phyloP scores from a whole-genome alignment of 2,329 filamentous ascomycete species.

The Epichloe glyceriae region DNA sequence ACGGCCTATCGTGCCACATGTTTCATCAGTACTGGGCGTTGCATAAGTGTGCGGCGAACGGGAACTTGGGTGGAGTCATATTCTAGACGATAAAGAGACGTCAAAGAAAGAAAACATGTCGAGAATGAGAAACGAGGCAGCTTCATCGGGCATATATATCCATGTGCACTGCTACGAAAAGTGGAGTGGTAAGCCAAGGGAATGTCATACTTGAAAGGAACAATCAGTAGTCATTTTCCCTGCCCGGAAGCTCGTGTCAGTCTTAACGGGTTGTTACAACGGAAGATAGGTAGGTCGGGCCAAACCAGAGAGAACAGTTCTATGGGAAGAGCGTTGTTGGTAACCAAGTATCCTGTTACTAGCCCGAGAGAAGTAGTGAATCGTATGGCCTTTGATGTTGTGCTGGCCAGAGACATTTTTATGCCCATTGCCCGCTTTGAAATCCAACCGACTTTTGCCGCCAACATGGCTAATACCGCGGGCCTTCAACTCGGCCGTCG shows the following conservation, averaged over 20 bases:
- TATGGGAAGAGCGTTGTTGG: conserved; percentile 12
- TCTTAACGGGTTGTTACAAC: conserved; percentile 1
- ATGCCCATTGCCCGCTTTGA: conserved; percentile 18
- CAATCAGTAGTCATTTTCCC: conserved; percentile 30
- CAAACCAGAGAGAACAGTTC: conserved; percentile 1
- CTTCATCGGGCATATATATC: background rate
- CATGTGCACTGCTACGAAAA: background rate
- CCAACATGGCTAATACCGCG: background rate
- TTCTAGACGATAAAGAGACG: background rate
- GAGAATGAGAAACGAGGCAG: background rate
- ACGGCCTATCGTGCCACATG: conserved; percentile 51
- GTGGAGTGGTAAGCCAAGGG: background rate
- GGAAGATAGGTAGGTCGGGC: background rate
- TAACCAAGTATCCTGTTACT: conserved; percentile 18
- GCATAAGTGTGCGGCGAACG: background rate
- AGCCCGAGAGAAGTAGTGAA: conserved; percentile 17
- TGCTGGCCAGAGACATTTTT: conserved; percentile 17
- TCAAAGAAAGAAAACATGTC: background rate
- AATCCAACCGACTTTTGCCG: conserved; percentile 13
- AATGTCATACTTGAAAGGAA: conserved; percentile 31
- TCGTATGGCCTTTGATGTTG: conserved; percentile 11
- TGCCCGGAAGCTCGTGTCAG: background rate
- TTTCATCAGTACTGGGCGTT: conserved; percentile 20
- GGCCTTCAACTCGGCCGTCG: background rate
- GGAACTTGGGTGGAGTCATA: conserved; percentile 8